Conservation (phyloP, 1,284 basidiomycete genomes). For the Amylostereum areolatum region DNA sequence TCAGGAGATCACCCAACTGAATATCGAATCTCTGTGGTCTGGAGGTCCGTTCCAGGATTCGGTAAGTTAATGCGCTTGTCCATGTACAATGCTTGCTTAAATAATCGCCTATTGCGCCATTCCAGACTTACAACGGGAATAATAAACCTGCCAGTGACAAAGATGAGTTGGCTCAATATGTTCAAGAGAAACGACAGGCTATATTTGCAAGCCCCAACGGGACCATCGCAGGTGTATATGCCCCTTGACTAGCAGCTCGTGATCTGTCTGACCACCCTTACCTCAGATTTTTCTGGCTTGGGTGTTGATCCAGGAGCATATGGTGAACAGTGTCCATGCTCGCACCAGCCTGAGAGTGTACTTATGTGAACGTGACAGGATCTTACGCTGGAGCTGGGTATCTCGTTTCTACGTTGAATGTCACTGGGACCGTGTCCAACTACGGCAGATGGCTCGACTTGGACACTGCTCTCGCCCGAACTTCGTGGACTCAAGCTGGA, state of each 20-base stretch:
- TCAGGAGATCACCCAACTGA: slow-evolving; percentile 58
- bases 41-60: slow-evolving; percentile 67
- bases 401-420: slow-evolving; percentile 45
- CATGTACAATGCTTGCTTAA: slow-evolving; percentile 18
- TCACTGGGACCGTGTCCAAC: slow-evolving; percentile 33
- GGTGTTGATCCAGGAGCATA: slow-evolving; percentile 53
- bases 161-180: slow-evolving; percentile 36
- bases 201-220: slow-evolving; percentile 57
- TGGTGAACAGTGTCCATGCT: slow-evolving; percentile 31
- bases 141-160: slow-evolving; percentile 49
- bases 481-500: slow-evolving; percentile 51
- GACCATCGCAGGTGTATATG: slow-evolving; percentile 45
- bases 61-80: too few species aligned
- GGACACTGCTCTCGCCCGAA: slow-evolving; percentile 50
- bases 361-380: too few species aligned
- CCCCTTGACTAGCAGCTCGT: not conserved
- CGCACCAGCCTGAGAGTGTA: not conserved
- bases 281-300: slow-evolving; percentile 51
- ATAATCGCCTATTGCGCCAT: not conserved
- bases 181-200: slow-evolving; percentile 46
- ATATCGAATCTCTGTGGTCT: slow-evolving; percentile 71
- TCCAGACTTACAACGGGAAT: slow-evolving; percentile 64
- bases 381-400: slow-evolving; percentile 66
- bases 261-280: too few species aligned
- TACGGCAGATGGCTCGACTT: slow-evolving; percentile 67